Percentiles rank a stretch among this genome's conserved stretches.
Evolutionary conservation across 345 rosid species (phyloP).

Genomic region (Murraya paniculata): DNA sequence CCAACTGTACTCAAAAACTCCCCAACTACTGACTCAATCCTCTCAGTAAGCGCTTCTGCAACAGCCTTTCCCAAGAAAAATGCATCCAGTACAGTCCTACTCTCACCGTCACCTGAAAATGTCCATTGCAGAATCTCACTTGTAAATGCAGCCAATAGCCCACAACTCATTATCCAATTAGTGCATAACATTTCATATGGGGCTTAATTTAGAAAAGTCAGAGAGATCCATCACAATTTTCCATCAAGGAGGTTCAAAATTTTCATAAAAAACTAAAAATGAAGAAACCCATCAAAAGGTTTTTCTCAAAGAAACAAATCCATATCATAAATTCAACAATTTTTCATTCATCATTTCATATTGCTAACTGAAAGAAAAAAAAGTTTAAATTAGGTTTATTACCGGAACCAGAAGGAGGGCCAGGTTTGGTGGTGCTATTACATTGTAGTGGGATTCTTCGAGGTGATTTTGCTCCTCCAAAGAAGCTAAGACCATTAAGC

Average conservation of each 20-base stretch:
- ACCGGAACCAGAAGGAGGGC: slow-evolving; percentile 39
- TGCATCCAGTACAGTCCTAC: slow-evolving; percentile 69
- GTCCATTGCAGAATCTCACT: slow-evolving; percentile 1
- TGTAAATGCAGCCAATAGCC: not conserved
- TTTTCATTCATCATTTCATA: not conserved
- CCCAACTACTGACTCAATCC: slow-evolving; percentile 76
- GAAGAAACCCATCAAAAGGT: not conserved
- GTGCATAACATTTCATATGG: not conserved
- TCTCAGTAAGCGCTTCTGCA: slow-evolving; percentile 82
- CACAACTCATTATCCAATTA: not conserved
- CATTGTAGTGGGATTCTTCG: slow-evolving; percentile 26
- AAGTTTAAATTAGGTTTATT: not conserved
- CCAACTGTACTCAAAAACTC: slow-evolving; percentile 73
- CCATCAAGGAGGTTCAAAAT: not conserved
- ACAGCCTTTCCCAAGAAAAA: slow-evolving; percentile 94
- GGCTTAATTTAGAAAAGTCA: not conserved
- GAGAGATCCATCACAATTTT: not conserved
- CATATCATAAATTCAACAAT: not conserved
- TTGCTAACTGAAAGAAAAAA: not conserved
- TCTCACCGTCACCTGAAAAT: slow-evolving; percentile 62
- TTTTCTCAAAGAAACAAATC: not conserved
- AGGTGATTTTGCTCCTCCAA: slow-evolving; percentile 9
- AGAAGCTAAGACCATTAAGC: slow-evolving; percentile 23
- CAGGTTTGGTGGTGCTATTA: slow-evolving; percentile 31
- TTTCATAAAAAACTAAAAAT: not conserved